Base-by-base conservation (phyloP, 2,329 filamentous ascomycete genomes). In the Sarocladiaceae sp. region DNA sequence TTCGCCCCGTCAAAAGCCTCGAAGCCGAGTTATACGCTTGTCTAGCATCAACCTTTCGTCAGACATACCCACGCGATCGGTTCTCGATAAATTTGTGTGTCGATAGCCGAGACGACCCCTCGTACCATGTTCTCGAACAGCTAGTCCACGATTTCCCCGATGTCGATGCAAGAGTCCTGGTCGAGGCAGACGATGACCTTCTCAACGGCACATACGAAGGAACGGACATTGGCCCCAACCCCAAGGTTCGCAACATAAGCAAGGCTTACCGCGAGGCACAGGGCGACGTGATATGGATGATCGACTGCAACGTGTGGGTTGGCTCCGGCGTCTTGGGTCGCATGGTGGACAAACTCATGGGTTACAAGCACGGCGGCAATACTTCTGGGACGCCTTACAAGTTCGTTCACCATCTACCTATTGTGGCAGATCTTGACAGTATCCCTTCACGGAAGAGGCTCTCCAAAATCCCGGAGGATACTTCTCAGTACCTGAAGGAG, bases 211-310 rank as follows among this genome's bases (percentile, higher is more conserved):
- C 26, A n/a, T 26, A 23, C 40, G 19, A 43, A 24, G 26, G 26
- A 10, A 16, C 40, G n/a, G 18, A 43, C n/a, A 73, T 97, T 46
- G 94, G 94, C 0, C 93, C 93, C 1, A 98, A 98, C 58, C 93
- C 93, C n/a, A 98, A 98, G 70, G 94, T 98, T 54, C 76, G 93
- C 42, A 98, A 98, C 61, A 88, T 97, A 73, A 96, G 90, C 60
- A 79, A 88, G 33, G 90, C 88, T 2, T 98, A 96, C 59, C 73
- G 89, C 21, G 90, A 97, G 58, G 88, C 89, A 2, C 83, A 83
- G 51, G 84, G 86, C 1, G 89, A 96, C 58, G 75, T 97, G 20
- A 74, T 98, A 18, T 98, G 93, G 93, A 83, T 96, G 42, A 77
- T 95, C 16, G 93, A 98, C 65, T 96, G 90, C 68, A 98, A 98